phyloP scores from a whole-genome alignment of 768 basidiomycete species.

The Cystofilobasidium bisporidii region DNA sequence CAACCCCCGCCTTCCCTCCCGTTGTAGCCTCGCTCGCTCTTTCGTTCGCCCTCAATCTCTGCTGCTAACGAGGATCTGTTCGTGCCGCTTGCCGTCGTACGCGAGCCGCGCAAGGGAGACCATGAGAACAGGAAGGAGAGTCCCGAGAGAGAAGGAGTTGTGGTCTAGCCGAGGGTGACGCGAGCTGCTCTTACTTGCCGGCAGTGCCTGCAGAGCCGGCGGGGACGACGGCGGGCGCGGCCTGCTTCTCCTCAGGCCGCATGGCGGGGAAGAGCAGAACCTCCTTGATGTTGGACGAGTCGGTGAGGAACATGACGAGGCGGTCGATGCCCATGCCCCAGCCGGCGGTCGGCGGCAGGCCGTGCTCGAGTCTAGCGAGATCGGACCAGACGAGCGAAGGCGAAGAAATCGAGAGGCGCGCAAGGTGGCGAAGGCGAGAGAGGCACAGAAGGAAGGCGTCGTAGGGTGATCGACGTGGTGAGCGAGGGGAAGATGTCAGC shows the following conservation, averaged over 20 bases:
- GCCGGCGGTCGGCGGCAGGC: conserved; percentile 65
- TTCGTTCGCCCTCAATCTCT: no score
- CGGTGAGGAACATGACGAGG: conserved; percentile 95
- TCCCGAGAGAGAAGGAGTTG: no score
- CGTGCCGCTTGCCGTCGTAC: no score
- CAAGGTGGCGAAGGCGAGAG: conserved; percentile 11
- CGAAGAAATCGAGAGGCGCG: no score
- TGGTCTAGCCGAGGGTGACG: no score
- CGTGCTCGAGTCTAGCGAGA: conserved; percentile 96
- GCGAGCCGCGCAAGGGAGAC: no score
- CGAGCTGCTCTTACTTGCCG: conserved; percentile 13
- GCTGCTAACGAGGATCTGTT: no score
- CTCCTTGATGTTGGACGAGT: conserved; percentile 97
- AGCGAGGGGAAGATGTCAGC: background rate
- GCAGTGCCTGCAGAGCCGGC: conserved; percentile 19
- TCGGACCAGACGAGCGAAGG: no score
- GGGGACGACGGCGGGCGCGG: conserved; percentile 20
- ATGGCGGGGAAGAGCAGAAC: conserved; percentile 88
- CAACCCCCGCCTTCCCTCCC: no score
- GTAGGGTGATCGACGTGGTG: background rate
- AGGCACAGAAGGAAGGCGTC: conserved; percentile 6
- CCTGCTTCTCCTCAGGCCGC: conserved; percentile 53
- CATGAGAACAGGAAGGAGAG: no score
- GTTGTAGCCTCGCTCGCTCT: no score
- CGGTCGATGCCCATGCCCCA: conserved; percentile 30